Conservation (phyloP, 2,329 filamentous ascomycete genomes). For the Bipolaris bicolor region DNA sequence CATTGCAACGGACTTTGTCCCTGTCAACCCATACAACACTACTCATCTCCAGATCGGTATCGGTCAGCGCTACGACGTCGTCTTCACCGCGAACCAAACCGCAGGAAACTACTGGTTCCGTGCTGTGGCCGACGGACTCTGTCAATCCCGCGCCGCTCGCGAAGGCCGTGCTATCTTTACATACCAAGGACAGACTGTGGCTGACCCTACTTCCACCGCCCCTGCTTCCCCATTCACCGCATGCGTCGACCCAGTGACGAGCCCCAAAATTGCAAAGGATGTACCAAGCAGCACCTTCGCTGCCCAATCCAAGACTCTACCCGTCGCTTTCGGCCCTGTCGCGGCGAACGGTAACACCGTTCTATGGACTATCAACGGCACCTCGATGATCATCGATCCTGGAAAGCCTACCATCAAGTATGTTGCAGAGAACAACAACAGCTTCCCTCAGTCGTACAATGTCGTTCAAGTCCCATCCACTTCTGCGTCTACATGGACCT, state of each 20-base stretch:
- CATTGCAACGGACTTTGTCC: slow-evolving; percentile 43
- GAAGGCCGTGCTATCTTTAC: slow-evolving; percentile 49
- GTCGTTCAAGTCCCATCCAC: slow-evolving; percentile 50
- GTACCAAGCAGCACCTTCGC: slow-evolving; percentile 40
- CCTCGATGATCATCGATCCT: slow-evolving; percentile 57
- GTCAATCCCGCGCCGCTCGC: slow-evolving; percentile 28
- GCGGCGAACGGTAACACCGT: slow-evolving; percentile 33
- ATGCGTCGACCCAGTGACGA: slow-evolving; percentile 46
- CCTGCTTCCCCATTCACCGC: slow-evolving; percentile 29
- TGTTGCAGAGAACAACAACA: slow-evolving; percentile 50
- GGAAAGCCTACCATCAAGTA: slow-evolving; percentile 56
- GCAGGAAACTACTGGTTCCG: slow-evolving; percentile 46
- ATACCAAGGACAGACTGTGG: slow-evolving; percentile 45
- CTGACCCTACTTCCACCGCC: slow-evolving; percentile 43
- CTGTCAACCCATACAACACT: slow-evolving; percentile 42
- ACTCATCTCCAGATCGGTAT: slow-evolving; percentile 50
- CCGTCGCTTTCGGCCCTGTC: slow-evolving; percentile 40
- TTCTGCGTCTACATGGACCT: slow-evolving; percentile 46
- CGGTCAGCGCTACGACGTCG: slow-evolving; percentile 46
- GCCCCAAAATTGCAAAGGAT: slow-evolving; percentile 46
- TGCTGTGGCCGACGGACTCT: slow-evolving; percentile 31
- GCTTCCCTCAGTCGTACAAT: slow-evolving; percentile 50
- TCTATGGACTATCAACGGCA: slow-evolving; percentile 52
- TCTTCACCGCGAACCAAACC: slow-evolving; percentile 43
- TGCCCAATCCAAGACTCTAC: slow-evolving; percentile 33